Conservation (phyloP, 805 yeast species). For the Candida orba region DNA sequence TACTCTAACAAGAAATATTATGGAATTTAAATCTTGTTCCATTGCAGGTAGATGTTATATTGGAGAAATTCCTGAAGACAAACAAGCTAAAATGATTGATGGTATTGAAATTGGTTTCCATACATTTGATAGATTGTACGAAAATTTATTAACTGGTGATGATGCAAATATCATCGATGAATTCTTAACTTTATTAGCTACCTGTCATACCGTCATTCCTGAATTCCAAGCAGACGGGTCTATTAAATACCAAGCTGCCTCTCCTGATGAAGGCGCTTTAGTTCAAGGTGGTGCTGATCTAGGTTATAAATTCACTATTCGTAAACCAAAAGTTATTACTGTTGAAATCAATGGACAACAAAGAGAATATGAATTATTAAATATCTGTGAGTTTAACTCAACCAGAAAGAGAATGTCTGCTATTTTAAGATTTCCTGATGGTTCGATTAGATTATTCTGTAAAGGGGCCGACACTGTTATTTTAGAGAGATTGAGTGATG, state of each 20-base stretch:
- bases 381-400: constrained; percentile 94
- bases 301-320: constrained; percentile 77
- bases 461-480: constrained; percentile 98
- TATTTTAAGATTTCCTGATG: constrained; percentile 90
- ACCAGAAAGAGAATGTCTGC: constrained; percentile 98
- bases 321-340: constrained; percentile 79
- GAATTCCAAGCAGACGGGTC: constrained; percentile 58
- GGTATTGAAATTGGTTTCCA: constrained; percentile 78
- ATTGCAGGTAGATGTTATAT: constrained; percentile 90
- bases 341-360: constrained; percentile 47
- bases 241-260: constrained; percentile 94
- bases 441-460: constrained; percentile 77
- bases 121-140: constrained; percentile 56
- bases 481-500: constrained; percentile 66
- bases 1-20: constrained; percentile 87
- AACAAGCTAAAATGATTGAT: constrained; percentile 60
- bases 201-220: constrained; percentile 97
- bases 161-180: constrained; percentile 54
- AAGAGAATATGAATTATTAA: constrained; percentile 65
- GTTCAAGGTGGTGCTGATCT: constrained; percentile 92
- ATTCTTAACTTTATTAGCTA: constrained; percentile 75
- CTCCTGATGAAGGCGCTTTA: constrained; percentile 98
- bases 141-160: constrained; percentile 38
- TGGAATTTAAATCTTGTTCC: constrained; percentile 93
- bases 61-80: constrained; percentile 87